These are phyloP conservation scores for Aspergillus affinis DNA, from an alignment of 495 filamentous ascomycete species.

Conservation along the genomic window DNA sequence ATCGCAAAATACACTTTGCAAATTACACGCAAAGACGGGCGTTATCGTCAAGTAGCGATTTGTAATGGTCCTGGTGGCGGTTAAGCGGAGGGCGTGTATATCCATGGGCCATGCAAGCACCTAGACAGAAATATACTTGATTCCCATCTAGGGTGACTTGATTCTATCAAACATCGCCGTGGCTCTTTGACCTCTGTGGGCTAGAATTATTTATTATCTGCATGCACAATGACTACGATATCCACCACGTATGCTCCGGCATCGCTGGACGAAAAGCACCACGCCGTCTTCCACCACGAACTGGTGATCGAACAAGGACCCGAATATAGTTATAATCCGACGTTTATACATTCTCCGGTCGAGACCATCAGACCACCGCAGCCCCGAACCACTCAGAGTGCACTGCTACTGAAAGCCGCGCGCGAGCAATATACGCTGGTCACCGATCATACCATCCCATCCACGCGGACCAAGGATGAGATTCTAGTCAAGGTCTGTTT, in stretches of 20 bases:
- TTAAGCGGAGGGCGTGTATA: neutral
- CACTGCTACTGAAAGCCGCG: conserved; percentile 34
- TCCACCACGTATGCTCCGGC: conserved; percentile 4
- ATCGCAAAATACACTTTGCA: conserved; percentile 1
- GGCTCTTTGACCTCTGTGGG: neutral
- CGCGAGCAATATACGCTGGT: conserved; percentile 43
- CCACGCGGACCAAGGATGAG: conserved; percentile 44
- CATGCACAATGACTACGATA: conserved; percentile 12
- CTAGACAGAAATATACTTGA: neutral
- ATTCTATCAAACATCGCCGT: neutral
- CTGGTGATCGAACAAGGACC: conserved; percentile 12
- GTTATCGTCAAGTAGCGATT: neutral
- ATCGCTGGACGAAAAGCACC: conserved; percentile 16
- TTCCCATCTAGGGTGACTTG: neutral
- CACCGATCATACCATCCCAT: conserved; percentile 50
- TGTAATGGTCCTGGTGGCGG: conserved; percentile 1
- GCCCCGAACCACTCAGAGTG: conserved; percentile 26
- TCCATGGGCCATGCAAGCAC: neutral
- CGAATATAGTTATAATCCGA: conserved; percentile 1
- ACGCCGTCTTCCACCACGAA: conserved; percentile 13
- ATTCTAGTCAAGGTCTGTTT: conserved; percentile 51
- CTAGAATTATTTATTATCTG: neutral
- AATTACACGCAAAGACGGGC: conserved; percentile 2
- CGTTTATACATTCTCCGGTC: neutral
- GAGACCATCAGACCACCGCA: conserved; percentile 4